Evolutionary conservation across 1,284 basidiomycete genomes (phyloP).

Genomic region (Tilletia walkeri): DNA sequence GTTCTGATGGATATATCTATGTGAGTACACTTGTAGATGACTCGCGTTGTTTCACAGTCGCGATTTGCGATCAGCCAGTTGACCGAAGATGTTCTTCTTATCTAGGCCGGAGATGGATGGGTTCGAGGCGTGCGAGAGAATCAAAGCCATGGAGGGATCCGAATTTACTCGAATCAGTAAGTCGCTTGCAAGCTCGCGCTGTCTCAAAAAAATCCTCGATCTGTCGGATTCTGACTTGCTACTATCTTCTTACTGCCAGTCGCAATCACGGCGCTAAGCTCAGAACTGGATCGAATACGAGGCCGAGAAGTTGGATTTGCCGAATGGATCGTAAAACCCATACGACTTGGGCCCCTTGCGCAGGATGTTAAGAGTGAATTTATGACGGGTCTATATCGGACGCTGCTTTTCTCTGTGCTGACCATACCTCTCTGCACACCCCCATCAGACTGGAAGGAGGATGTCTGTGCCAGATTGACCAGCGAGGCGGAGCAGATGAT

Average conservation of each 20-base stretch:
- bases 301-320: background rate
- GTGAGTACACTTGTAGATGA: background rate
- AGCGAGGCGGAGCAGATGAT: too few species aligned
- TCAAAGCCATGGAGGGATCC: background rate
- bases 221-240: background rate
- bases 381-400: too few species aligned
- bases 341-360: background rate
- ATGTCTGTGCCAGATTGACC: too few species aligned
- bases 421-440: too few species aligned
- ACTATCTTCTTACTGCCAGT: background rate
- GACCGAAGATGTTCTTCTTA: background rate
- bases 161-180: background rate
- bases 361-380: background rate
- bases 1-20: conserved; percentile 1
- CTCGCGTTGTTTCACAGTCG: background rate
- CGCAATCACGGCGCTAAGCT: conserved; percentile 1
- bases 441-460: too few species aligned
- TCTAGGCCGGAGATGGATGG: conserved; percentile 5
- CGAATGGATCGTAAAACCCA: background rate
- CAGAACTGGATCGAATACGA: background rate
- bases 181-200: background rate
- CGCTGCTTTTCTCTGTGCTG: too few species aligned
- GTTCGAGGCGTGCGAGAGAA: background rate
- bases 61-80: background rate
- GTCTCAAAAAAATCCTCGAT: background rate